These are phyloP conservation scores for Iberis amara DNA, from an alignment of 441 rosid genomes.

Conservation along the genomic window DNA sequence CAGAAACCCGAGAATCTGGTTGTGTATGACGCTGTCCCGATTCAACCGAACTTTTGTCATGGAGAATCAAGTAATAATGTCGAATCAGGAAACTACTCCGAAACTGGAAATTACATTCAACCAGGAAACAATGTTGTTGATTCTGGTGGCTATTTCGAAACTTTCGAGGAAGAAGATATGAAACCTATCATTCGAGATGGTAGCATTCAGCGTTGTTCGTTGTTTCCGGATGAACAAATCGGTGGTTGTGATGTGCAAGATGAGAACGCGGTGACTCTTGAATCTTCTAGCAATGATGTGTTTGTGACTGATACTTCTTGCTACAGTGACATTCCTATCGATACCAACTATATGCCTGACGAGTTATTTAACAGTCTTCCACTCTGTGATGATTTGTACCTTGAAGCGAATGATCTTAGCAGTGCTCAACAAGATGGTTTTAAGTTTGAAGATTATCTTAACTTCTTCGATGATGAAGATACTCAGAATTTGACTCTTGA, in stretches of 20 bases:
- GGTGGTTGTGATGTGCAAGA: conserved; percentile 36
- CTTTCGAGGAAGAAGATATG: conserved; percentile 40
- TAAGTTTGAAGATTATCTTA: conserved; percentile 64
- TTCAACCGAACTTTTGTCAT: conserved; percentile 35
- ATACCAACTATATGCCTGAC: conserved; percentile 36
- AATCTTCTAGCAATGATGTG: conserved; percentile 40
- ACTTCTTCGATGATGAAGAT: conserved; percentile 46
- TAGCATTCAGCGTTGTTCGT: conserved; percentile 28
- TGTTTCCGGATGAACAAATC: conserved; percentile 35
- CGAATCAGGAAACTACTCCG: conserved; percentile 32
- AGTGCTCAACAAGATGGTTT: conserved; percentile 41
- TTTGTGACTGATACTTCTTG: conserved; percentile 36
- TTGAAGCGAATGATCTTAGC: conserved; percentile 62
- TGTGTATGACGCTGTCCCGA: conserved; percentile 34
- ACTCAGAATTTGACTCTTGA: conserved; percentile 36
- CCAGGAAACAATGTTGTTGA: conserved; percentile 36
- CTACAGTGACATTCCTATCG: conserved; percentile 31
- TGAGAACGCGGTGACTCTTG: conserved; percentile 32
- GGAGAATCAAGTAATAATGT: conserved; percentile 55
- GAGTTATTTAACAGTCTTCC: conserved; percentile 43
- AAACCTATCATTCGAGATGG: conserved; percentile 31
- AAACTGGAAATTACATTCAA: conserved; percentile 15
- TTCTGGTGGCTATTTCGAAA: conserved; percentile 43
- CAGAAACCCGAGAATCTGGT: conserved; percentile 44
- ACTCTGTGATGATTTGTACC: conserved; percentile 40